phyloP scores from a whole-genome alignment of 768 basidiomycete genomes.

The Rhizopogon roseolus region DNA sequence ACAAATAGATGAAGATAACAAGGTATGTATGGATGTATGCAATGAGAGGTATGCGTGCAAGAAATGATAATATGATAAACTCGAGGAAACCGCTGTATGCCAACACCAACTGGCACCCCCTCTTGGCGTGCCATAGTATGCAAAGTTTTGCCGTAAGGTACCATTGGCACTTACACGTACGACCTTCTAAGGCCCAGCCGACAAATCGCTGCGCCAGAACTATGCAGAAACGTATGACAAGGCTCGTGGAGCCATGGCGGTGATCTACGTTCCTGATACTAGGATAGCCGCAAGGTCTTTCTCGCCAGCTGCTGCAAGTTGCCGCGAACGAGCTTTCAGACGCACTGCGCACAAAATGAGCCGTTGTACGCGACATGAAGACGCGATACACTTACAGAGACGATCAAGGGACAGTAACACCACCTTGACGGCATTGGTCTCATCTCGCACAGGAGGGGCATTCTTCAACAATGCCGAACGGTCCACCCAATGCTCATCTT shows the following conservation, averaged over 20 bases:
- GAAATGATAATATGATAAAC: slow-evolving; percentile 4
- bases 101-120: slow-evolving; percentile 5
- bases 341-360: slow-evolving; percentile 52
- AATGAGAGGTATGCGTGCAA: slow-evolving; percentile 22
- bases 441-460: slow-evolving; percentile 29
- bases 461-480: slow-evolving; percentile 65
- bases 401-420: slow-evolving; percentile 89
- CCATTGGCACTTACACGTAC: background rate
- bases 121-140: slow-evolving; percentile 25
- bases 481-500: slow-evolving; percentile 89
- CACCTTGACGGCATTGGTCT: slow-evolving; percentile 64
- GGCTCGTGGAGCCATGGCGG: background rate
- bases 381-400: slow-evolving; percentile 57
- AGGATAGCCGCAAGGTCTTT: slow-evolving; percentile 78
- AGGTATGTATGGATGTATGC: slow-evolving; percentile 13
- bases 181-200: background rate
- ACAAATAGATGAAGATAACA: slow-evolving; percentile 3
- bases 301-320: slow-evolving; percentile 81
- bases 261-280: slow-evolving; percentile 25
- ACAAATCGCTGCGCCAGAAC: background rate
- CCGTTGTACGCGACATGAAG: slow-evolving; percentile 9
- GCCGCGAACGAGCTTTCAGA: slow-evolving; percentile 83
- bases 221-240: background rate
- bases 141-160: slow-evolving; percentile 5
- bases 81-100: slow-evolving; percentile 3